Conservation (phyloP, 176 grass and related monocot genomes). For the Guadua angustifolia region DNA sequence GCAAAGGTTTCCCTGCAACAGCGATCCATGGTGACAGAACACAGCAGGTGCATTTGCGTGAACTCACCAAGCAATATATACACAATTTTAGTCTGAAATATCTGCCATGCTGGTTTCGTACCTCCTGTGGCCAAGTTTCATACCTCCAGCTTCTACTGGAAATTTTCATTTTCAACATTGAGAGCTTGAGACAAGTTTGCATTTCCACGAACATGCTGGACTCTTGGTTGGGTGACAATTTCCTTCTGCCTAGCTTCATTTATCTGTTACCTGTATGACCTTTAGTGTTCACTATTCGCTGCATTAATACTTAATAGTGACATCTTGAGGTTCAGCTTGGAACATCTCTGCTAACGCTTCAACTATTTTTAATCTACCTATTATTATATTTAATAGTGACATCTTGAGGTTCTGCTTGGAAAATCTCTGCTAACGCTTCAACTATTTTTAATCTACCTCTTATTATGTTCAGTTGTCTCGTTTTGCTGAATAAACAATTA, state of each 20-base stretch:
- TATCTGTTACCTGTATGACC: neutral
- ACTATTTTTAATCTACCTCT: neutral
- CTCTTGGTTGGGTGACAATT: neutral
- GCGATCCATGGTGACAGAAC: constrained; percentile 74
- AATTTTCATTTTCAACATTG: neutral
- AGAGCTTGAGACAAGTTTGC: neutral
- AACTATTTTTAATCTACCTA: neutral
- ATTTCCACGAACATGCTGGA: neutral
- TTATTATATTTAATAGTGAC: neutral
- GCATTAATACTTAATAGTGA: neutral
- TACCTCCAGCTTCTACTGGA: neutral
- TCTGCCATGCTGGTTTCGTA: neutral
- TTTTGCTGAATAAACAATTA: neutral
- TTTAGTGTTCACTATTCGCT: neutral
- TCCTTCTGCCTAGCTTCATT: neutral
- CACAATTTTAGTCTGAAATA: neutral
- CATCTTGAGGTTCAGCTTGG: neutral
- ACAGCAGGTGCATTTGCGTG: constrained; percentile 25
- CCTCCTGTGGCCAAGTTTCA: neutral
- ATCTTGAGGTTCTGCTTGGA: neutral
- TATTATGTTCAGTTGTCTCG: neutral
- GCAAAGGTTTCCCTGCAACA: constrained; percentile 66
- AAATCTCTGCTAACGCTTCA: neutral
- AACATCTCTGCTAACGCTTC: neutral
- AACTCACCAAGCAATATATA: neutral